Conservation (phyloP, 352 stramenopile species). For the Poterioochromonas sp. region DNA sequence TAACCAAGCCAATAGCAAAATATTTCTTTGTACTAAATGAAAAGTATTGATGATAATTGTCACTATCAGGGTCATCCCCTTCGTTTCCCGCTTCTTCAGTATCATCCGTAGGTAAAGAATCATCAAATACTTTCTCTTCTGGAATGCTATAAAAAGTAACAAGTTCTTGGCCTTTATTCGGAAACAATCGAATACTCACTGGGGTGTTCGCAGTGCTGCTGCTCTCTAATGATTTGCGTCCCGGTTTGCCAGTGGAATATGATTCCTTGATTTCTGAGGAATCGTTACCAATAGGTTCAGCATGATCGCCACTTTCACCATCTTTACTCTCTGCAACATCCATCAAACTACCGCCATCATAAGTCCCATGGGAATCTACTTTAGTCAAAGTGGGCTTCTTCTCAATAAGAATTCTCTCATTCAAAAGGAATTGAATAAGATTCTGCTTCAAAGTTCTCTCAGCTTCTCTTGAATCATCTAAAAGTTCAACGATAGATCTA, state of each 20-base stretch:
- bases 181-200: neutral
- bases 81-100: neutral
- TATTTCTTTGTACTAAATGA: constrained; percentile 6
- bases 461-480: neutral
- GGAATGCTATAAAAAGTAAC: neutral
- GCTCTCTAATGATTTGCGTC: neutral
- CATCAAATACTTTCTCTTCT: constrained; percentile 18
- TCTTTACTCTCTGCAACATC: neutral
- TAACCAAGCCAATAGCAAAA: neutral
- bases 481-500: neutral
- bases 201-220: neutral
- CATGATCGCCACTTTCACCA: neutral
- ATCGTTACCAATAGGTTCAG: neutral
- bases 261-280: neutral
- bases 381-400: neutral
- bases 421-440: neutral
- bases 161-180: neutral
- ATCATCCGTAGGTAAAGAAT: constrained; percentile 12
- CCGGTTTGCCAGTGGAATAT: no score
- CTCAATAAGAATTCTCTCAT: neutral
- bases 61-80: neutral
- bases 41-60: neutral
- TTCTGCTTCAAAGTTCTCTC: neutral
- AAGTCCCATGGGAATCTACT: no score
- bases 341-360: neutral